Base-by-base conservation (phyloP, 2,329 filamentous ascomycete genomes). In the Pseudogymnoascus sp. region DNA sequence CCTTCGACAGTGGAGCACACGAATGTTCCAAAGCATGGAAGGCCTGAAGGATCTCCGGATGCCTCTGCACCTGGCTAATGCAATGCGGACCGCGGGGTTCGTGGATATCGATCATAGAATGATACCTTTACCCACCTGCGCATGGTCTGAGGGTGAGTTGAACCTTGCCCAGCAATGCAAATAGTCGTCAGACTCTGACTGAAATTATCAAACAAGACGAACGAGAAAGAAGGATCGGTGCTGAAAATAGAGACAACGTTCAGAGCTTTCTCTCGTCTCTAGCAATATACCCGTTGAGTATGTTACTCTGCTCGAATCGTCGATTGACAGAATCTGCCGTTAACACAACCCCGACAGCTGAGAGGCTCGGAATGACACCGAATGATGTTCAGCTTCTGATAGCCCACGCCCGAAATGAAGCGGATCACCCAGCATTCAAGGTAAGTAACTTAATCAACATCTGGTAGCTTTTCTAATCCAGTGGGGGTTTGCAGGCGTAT, bases 41-140 rank as follows among this genome's bases (percentile, higher is more conserved):
- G 82, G 80, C 16, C 75, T 79, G 60, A 91, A 91, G 68, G 84
- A 91, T 68, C 83, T 87, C 19, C 80, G 88, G 62, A 82, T 84
- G 33, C 83, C 86, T 9, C 76, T 86, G 61, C 82, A 81, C 45
- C 74, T 92, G 64, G 62, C 64, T 23, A 66, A 66, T 19, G 62
- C 71, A 62, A 71, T 73, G 70, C 66, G 67, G 65, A 67, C 66
- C 22, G 71, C 85, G 6, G 89, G 89, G 0, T 87, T 92, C 69
- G 82, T 82, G 5, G 84, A 90, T 38, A 80, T 91, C 41, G 87
- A 90, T 69, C 79, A 80, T 7, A 80, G 78, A 59, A 81, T 90
- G 75, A 80, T 91, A 64, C 84, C 80, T 60, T 73, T 91, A 60
- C 88, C 87, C 14, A 83, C 90, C 73, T 89, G 85, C 71, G 84